Evolutionary conservation across 2,329 filamentous ascomycete species (phyloP).

Genomic region (Ilyonectria sp.): DNA sequence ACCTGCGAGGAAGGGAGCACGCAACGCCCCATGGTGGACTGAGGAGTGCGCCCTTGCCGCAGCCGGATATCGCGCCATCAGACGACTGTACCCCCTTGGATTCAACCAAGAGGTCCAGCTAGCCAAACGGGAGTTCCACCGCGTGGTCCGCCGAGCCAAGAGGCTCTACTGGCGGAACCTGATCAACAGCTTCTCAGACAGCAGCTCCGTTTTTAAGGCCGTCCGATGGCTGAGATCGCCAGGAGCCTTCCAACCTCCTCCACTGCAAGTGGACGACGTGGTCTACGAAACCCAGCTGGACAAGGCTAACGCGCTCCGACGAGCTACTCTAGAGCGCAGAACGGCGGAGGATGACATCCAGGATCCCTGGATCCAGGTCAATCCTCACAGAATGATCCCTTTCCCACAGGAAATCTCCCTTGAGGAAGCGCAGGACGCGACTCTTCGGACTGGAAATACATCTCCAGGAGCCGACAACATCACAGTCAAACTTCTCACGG

Average conservation of each 20-base stretch:
- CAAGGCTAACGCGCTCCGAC: conserved; percentile 35
- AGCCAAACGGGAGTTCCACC: no score
- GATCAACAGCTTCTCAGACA: no score
- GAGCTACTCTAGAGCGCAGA: conserved; percentile 31
- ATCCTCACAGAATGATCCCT: conserved; percentile 28
- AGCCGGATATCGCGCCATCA: no score
- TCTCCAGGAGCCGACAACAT: conserved; percentile 41
- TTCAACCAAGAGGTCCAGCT: no score
- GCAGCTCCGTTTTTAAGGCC: no score
- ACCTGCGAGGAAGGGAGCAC: no score
- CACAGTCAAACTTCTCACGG: conserved; percentile 37
- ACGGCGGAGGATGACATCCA: conserved; percentile 32
- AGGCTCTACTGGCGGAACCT: no score
- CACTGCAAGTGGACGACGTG: conserved; percentile 30
- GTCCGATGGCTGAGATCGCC: no score
- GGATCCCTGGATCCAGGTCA: conserved; percentile 30
- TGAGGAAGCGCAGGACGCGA: conserved; percentile 35
- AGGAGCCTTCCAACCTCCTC: conserved; percentile 34
- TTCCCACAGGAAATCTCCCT: conserved; percentile 24
- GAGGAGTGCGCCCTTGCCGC: no score
- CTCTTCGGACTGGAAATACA: conserved; percentile 37
- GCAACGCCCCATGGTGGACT: no score
- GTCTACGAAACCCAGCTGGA: conserved; percentile 37
- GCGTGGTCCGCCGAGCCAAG: no score
- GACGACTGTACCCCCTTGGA: no score